Base-by-base conservation (phyloP, 805 yeast genomes). In the Barnettozyma botsteinii region DNA sequence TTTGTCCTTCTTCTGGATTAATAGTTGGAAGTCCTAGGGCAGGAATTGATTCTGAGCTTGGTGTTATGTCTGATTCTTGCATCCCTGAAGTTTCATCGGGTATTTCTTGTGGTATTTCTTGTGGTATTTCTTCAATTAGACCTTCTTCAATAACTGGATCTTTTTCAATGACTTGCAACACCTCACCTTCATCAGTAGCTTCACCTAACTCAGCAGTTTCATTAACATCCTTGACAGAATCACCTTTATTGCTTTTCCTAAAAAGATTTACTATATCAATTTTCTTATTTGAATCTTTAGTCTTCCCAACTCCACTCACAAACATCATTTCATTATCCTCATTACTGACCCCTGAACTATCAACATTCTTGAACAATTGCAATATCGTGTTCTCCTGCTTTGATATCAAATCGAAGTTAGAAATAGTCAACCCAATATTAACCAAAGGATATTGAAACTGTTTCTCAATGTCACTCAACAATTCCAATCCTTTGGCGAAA, bases 381-480 rank as follows among this genome's bases (percentile, higher is more conserved):
- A 35, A 33, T 26, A 40, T 40, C 28, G 21, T 27, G n/a, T 35
- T 30, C 6, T 35, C 43, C 9, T 40, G 37, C 14, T 35, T 35
- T 10, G 41, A 22, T 13, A 35, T 28, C 9, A 69, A 49, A 29
- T 73, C 76, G 53, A 83, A 78, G 41, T 73, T 75, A 4, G 81
- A 66, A 3, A 81, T 59, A 0, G 69, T 65, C 44, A 82, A 56
- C 19, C 74, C 72, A 42, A 80, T 60, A 42, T 73, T 70, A 2
- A 65, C 58, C 30, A 79, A 53, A 0, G 84, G 81, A 43, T 69
- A 77, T 50, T 67, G 56, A 23, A 47, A 56, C 33, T 53, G 53
- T 1, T 50, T 33, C 33, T 62, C 62, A 2, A 74, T 43, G 26
- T 69, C 78, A 25, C 64, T 62, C 18, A 74, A 51, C 17, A 77